Base-by-base conservation (phyloP, 106 monocot species). In the Agapanthus africanus region DNA sequence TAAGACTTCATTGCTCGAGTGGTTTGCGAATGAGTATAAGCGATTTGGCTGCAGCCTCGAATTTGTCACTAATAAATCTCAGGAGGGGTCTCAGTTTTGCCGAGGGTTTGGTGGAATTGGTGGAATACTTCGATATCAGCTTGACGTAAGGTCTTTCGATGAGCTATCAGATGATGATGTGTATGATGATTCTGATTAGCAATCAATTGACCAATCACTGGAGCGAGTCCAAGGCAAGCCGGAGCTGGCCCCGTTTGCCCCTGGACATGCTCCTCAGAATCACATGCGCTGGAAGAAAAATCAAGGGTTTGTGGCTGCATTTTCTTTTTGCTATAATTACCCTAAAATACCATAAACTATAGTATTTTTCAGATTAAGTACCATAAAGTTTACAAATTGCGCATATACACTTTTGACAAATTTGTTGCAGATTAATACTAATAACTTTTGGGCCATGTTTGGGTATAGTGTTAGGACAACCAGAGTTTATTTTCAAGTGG, bases 61-160 rank as follows among this genome's bases (percentile, higher is more conserved):
- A 59, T 75, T 75, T 68, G 75, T 75, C 15, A 75, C 75, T 10
- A 75, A 75, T 33, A 75, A 75, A 61, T 75, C 75, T 59, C 75
- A 75, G 40, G 75, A 75, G 47, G 75, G 75, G 1, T 75, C 75
- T 46, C 75, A 75, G 75, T 75, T 75, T 42, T 75, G 75, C 34
- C 39, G 75, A 60, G 75, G 75, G 9, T 75, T 75, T 47, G 75
- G 75, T 11, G 75, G 75, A 11, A 75, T 75, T 11, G 75, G 75
- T 4, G 75, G 75, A 4, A 75, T 75, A 3, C 68, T 75, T 36
- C 74, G 85, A 34, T 85, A 85, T 41, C 85, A 78, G 78, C 81
- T 85, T 46, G 81, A 85, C 18, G 76, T 85, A 72, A 74, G 85
- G 52, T 63, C 81, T 37, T 76, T 85, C 38, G 85, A 85, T 62